These are phyloP conservation scores for Glonium stellatum DNA, from an alignment of 495 filamentous ascomycete genomes.

Conservation along the genomic window DNA sequence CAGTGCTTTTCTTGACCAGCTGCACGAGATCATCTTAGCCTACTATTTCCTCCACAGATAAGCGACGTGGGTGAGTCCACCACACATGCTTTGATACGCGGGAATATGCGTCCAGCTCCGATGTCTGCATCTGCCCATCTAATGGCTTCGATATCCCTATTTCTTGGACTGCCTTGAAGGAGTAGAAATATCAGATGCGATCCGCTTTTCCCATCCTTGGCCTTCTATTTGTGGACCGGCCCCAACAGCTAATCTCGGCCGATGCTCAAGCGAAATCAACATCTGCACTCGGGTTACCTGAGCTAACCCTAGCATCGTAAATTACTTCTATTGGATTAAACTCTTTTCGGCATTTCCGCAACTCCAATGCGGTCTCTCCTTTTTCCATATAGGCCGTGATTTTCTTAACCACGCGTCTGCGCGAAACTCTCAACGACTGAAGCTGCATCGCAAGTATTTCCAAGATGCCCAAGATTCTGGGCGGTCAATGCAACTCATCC, in stretches of 20 bases:
- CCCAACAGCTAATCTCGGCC: not conserved
- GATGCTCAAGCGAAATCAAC: not conserved
- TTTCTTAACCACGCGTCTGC: no score
- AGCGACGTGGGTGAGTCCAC: conserved; percentile 17
- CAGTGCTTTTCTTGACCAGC: conserved; percentile 14
- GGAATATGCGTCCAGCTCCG: not conserved
- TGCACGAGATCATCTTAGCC: conserved; percentile 8
- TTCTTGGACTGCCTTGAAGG: not conserved
- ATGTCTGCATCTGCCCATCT: not conserved
- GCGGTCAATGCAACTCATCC: no score
- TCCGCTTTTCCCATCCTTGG: not conserved
- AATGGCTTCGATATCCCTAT: not conserved
- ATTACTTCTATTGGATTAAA: not conserved
- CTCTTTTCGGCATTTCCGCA: not conserved
- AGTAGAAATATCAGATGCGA: not conserved
- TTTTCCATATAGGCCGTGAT: no score
- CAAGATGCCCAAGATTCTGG: no score
- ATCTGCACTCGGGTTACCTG: not conserved
- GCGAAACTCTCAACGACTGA: no score
- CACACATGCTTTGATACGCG: conserved; percentile 6
- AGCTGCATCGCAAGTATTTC: no score
- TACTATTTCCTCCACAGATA: conserved; percentile 12
- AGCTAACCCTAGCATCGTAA: not conserved
- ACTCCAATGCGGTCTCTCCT: not conserved
- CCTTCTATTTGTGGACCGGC: not conserved